Conservation (phyloP, 2,329 filamentous ascomycete species). For the Chalara sp. region DNA sequence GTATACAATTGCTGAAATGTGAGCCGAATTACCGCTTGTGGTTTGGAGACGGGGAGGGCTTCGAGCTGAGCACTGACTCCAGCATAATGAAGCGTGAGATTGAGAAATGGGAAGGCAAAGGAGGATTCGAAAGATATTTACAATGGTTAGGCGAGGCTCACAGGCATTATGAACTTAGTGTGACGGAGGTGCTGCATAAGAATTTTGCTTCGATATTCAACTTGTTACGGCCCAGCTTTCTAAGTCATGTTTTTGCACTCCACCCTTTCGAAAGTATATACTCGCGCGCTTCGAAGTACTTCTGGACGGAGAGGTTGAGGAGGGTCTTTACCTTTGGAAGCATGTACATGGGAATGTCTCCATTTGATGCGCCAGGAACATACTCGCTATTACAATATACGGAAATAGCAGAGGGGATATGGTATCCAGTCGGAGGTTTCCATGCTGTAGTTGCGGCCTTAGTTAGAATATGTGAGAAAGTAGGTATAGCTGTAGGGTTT, state of each 20-base stretch:
- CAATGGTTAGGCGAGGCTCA: slow-evolving; percentile 61
- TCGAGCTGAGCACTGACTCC: slow-evolving; percentile 61
- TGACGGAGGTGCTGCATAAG: slow-evolving; percentile 56
- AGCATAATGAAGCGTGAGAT: slow-evolving; percentile 65
- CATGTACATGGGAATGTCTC: slow-evolving; percentile 81
- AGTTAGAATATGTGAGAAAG: too few species aligned
- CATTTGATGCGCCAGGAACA: slow-evolving; percentile 68
- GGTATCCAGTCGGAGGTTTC: slow-evolving; percentile 68
- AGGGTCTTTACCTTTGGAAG: slow-evolving; percentile 71
- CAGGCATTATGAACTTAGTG: slow-evolving; percentile 61
- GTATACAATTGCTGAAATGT: slow-evolving; percentile 63
- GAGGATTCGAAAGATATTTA: slow-evolving; percentile 64
- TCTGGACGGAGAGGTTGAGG: slow-evolving; percentile 61
- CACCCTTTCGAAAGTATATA: slow-evolving; percentile 70
- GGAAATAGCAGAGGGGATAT: slow-evolving; percentile 68
- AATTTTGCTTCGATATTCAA: slow-evolving; percentile 58
- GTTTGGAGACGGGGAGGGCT: slow-evolving; percentile 60
- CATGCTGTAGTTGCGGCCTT: slow-evolving; percentile 58
- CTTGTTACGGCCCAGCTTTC: slow-evolving; percentile 51
- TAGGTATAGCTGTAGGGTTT: too few species aligned
- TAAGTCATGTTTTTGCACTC: slow-evolving; percentile 50
- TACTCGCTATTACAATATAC: slow-evolving; percentile 71
- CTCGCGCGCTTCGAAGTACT: slow-evolving; percentile 57
- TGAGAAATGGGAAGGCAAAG: slow-evolving; percentile 65
- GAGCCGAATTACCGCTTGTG: slow-evolving; percentile 71